Conservation (phyloP, 176 grass and related monocot genomes). For the Avena atlantica region DNA sequence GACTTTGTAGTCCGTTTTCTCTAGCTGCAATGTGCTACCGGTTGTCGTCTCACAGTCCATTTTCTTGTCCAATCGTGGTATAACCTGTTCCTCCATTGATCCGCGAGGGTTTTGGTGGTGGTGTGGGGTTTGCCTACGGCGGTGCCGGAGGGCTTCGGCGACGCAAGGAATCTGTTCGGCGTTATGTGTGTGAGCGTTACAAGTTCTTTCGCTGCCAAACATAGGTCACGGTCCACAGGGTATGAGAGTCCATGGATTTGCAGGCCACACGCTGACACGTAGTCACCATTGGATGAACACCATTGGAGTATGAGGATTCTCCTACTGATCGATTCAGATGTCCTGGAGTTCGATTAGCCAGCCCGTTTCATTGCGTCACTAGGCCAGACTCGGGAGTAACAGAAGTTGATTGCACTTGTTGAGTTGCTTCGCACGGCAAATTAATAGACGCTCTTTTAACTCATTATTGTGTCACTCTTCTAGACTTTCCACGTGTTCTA, state of each 20-base stretch:
- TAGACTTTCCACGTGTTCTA: constrained; percentile 12
- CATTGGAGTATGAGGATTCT: too few species aligned
- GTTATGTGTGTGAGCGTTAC: background rate
- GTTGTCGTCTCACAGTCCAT: background rate
- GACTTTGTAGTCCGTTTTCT: background rate
- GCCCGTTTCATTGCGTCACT: background rate
- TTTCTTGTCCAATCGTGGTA: background rate
- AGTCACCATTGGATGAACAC: too few species aligned
- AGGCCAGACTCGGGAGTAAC: background rate
- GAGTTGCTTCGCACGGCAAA: background rate
- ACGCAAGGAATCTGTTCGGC: background rate
- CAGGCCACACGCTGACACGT: background rate
- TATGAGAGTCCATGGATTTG: background rate
- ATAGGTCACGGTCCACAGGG: background rate
- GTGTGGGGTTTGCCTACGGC: background rate
- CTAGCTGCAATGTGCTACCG: background rate
- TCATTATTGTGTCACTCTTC: background rate
- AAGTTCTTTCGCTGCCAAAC: background rate
- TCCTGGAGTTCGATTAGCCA: background rate
- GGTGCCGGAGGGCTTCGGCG: background rate
- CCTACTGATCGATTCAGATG: too few species aligned
- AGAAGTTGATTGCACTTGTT: background rate
- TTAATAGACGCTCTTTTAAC: background rate
- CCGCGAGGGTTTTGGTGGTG: background rate
- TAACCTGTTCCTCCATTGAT: background rate